A percentile compares a stretch with the other conserved stretches of the same genome.
Evolutionary conservation across 1,284 basidiomycete genomes (phyloP).

Genomic region (Boletus subluridellus): DNA sequence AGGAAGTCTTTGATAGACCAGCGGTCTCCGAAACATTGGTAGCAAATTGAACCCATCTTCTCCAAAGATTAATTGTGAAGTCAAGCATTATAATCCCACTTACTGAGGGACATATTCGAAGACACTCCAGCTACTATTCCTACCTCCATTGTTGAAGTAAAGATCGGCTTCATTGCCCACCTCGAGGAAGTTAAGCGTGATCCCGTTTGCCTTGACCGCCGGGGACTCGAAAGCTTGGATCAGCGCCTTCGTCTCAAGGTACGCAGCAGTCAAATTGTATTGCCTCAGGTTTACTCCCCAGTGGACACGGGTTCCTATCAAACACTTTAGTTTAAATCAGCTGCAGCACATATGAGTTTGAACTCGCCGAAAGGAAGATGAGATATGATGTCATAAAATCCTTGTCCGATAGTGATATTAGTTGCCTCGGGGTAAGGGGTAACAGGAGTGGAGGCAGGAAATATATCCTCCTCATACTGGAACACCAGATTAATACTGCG

Average conservation of each 20-base stretch:
- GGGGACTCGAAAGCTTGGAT: slow-evolving; percentile 48
- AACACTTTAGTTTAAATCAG: neutral
- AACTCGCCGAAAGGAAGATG: slow-evolving; percentile 50
- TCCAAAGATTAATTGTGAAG: neutral
- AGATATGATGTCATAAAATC: slow-evolving; percentile 53
- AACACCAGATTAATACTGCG: slow-evolving; percentile 1
- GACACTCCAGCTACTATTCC: slow-evolving; percentile 44
- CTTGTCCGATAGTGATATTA: slow-evolving; percentile 53
- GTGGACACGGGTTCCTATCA: slow-evolving; percentile 53
- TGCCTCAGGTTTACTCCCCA: slow-evolving; percentile 68
- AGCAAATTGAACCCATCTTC: slow-evolving; percentile 37
- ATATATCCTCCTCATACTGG: slow-evolving; percentile 32
- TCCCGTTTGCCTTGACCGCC: slow-evolving; percentile 42
- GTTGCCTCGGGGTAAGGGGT: slow-evolving; percentile 64
- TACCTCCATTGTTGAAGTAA: slow-evolving; percentile 49
- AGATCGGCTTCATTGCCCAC: slow-evolving; percentile 66
- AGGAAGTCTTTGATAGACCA: slow-evolving; percentile 28
- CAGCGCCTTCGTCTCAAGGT: slow-evolving; percentile 57
- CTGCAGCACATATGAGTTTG: neutral
- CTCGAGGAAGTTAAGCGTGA: slow-evolving; percentile 55
- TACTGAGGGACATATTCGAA: slow-evolving; percentile 55
- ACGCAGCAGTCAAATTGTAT: slow-evolving; percentile 55
- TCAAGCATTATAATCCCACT: slow-evolving; percentile 18
- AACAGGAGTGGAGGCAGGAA: slow-evolving; percentile 46
- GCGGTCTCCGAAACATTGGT: slow-evolving; percentile 31